Percentiles rank a stretch among this genome's conserved stretches.
Conservation (phyloP, 106 monocot genomes). For the Gastrodia elata region DNA sequence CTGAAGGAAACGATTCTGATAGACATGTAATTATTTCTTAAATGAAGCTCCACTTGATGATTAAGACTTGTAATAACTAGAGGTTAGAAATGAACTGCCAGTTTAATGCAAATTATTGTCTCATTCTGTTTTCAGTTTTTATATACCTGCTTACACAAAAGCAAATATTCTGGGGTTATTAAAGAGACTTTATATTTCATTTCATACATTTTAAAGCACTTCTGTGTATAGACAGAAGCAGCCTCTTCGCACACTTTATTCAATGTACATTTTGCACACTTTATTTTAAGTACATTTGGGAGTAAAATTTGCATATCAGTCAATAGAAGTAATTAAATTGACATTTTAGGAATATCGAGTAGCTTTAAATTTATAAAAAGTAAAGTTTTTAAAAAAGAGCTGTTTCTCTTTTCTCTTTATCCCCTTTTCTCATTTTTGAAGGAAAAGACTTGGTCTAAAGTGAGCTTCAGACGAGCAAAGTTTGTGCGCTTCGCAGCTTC, state of each 20-base stretch:
- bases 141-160: neutral
- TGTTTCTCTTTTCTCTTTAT: conserved; percentile 2
- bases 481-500: too few relatives aligned
- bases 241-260: neutral
- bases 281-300: neutral
- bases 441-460: neutral
- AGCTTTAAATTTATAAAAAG: neutral
- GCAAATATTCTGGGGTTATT: neutral
- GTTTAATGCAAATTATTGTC: neutral
- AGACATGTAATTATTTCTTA: neutral
- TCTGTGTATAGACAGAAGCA: too few relatives aligned
- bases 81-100: neutral
- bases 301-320: neutral
- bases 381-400: neutral
- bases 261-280: neutral
- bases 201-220: neutral
- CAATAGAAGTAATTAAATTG: neutral
- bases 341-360: neutral
- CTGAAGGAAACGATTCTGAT: neutral
- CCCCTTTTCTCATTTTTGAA: neutral
- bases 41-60: neutral
- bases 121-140: neutral
- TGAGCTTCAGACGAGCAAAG: too few relatives aligned
- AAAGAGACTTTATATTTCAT: neutral
- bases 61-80: neutral